Evolutionary conservation across 495 filamentous ascomycete species (phyloP), one percentile per base, ranked within the genome.

Genomic region (Annulohypoxylon maeteangense): DNA sequence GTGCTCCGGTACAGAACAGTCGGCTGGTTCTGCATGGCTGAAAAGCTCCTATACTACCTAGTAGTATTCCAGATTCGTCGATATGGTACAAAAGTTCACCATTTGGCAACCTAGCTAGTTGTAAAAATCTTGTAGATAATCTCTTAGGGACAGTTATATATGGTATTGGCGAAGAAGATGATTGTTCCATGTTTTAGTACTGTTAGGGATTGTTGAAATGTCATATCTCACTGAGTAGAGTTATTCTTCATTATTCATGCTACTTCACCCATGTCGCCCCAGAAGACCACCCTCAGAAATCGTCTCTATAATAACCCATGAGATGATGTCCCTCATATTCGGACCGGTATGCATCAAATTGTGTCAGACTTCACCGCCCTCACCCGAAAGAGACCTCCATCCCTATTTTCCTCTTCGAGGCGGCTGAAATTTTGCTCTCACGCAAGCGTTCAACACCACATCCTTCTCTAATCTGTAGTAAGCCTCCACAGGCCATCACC

Each of bases 401-500:
- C 27, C 14, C n/a, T 20, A 14, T 7, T 20, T 23, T 20, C 10
- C 50, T 1, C 20, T n/a, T n/a, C n/a, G n/a, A n/a, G 7, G n/a
- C 29, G 4, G 12, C 50, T 2, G 12, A 16, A 14, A 11, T 25
- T 16, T 11, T 7, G 18, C 44, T 6, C 4, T 44, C 8, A 7
- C 12, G 16, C 40, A 29, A 29, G n/a, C 6, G 11, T 36, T 3
- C 7, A 11, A 40, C 14, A n/a, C 12, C 36, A 12, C n/a, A 18
- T n/a, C 36, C 36, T 12, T 36, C 36, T 40, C 68, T 78, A 97
- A 78, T 94, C 92, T 62, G 92, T 79, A 65, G 79, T 82, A 79
- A 96, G 80, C 81, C 82, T 90, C 95, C 95, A 99, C 68, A 99
- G 79, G 59, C 95, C 95, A 88, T 99, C 95, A 6, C 96, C 95